phyloP scores from a whole-genome alignment of 805 yeast genomes.

The Cyberlindnera sargentensis region DNA sequence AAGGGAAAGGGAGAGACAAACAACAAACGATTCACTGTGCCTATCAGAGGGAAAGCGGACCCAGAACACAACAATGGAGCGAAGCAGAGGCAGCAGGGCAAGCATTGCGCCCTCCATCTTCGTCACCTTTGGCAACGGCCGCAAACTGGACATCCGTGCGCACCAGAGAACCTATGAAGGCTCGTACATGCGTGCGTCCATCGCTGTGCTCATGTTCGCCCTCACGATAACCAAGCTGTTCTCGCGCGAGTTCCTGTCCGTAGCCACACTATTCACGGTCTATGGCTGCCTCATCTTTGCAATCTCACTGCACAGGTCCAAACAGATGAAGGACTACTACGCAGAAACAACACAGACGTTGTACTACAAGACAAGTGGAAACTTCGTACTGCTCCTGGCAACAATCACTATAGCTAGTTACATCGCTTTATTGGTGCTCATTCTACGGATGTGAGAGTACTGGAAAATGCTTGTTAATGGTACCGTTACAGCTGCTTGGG shows the following conservation, averaged over 20 bases:
- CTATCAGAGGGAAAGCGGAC: too few relatives aligned
- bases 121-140: constrained; percentile 6
- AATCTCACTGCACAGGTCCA: constrained; percentile 29
- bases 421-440: constrained; percentile 41
- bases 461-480: too few relatives aligned
- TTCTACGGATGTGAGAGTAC: constrained; percentile 32
- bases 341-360: constrained; percentile 29
- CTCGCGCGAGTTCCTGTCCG: constrained; percentile 52
- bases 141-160: constrained; percentile 31
- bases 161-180: constrained; percentile 83
- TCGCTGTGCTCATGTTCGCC: constrained; percentile 56
- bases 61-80: neutral
- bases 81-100: neutral
- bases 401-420: constrained; percentile 45
- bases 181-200: constrained; percentile 68
- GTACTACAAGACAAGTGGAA: constrained; percentile 56
- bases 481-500: neutral
- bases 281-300: constrained; percentile 45
- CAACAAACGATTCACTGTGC: neutral
- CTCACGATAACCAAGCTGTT: constrained; percentile 59
- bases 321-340: constrained; percentile 31
- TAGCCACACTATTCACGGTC: constrained; percentile 58
- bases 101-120: constrained; percentile 5
- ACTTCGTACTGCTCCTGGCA: constrained; percentile 46
- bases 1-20: neutral